Conservation (phyloP, 2,329 filamentous ascomycete species). For the Verticillium alfalfae region DNA sequence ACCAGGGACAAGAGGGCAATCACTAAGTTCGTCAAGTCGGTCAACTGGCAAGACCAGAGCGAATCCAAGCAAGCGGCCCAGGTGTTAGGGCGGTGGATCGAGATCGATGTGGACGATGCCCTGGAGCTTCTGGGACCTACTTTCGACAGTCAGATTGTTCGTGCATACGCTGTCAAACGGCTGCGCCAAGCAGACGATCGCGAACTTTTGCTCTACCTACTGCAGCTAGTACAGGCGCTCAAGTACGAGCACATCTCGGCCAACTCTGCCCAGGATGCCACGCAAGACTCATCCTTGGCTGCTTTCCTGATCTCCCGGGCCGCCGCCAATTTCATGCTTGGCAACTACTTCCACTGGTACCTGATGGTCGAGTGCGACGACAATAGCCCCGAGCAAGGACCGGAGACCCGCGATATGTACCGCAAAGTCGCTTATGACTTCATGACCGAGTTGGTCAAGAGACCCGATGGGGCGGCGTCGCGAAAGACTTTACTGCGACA, state of each 20-base stretch:
- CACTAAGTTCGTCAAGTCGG: conserved; percentile 97
- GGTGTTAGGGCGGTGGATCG: conserved; percentile 86
- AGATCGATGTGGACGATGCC: conserved; percentile 95
- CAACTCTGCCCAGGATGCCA: conserved; percentile 48
- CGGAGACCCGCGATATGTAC: conserved; percentile 78
- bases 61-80: conserved; percentile 88
- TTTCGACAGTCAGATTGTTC: conserved; percentile 81
- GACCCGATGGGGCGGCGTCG: conserved; percentile 63
- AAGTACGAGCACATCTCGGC: conserved; percentile 81
- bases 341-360: conserved; percentile 97
- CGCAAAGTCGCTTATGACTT: conserved; percentile 94
- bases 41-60: conserved; percentile 82
- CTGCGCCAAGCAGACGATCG: conserved; percentile 88
- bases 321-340: conserved; percentile 80
- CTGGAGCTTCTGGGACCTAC: conserved; percentile 88
- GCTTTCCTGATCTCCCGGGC: conserved; percentile 85
- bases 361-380: conserved; percentile 97
- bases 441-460: conserved; percentile 77
- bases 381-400: conserved; percentile 66
- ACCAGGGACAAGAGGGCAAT: conserved; percentile 87
- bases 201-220: conserved; percentile 82
- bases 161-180: conserved; percentile 89
- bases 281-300: conserved; percentile 77
- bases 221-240: conserved; percentile 91
- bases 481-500: conserved; percentile 77